Evolutionary conservation across 129 eudicot species (phyloP).

Genomic region (Kitagawia praeruptora): DNA sequence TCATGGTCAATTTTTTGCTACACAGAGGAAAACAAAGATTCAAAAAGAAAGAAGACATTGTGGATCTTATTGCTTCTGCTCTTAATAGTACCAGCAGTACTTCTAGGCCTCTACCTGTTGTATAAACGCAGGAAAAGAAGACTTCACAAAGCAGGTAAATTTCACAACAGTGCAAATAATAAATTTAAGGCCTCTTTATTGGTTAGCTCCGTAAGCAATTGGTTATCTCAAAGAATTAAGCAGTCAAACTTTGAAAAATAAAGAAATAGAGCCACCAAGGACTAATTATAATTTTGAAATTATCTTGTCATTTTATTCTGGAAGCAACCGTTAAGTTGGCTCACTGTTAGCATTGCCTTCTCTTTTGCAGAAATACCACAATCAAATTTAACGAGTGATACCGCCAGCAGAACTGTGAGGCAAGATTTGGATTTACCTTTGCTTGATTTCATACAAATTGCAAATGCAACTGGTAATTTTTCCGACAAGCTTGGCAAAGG

Average conservation of each 20-base stretch:
- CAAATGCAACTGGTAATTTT: neutral
- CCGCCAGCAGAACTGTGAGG: neutral
- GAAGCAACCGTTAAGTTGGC: neutral
- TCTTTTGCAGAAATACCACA: neutral
- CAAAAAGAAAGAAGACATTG: neutral
- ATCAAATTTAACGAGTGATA: neutral
- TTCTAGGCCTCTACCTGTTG: slow-evolving; percentile 18
- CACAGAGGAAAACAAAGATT: neutral
- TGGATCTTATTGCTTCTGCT: neutral
- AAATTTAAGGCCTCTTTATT: neutral
- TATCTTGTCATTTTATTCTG: neutral
- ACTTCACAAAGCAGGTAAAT: slow-evolving; percentile 16
- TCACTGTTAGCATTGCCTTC: neutral
- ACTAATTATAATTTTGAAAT: neutral
- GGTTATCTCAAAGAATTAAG: neutral
- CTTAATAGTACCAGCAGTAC: neutral
- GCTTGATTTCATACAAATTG: neutral
- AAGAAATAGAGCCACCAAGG: neutral
- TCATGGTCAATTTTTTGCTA: neutral
- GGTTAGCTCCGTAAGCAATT: neutral
- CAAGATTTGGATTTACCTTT: slow-evolving; percentile 1
- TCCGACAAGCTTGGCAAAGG: slow-evolving; percentile 6
- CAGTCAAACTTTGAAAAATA: neutral
- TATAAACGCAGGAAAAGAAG: slow-evolving; percentile 12
- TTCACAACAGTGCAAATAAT: neutral